Conservation (phyloP, 1,284 basidiomycete genomes). For the Inonotus hispidus region DNA sequence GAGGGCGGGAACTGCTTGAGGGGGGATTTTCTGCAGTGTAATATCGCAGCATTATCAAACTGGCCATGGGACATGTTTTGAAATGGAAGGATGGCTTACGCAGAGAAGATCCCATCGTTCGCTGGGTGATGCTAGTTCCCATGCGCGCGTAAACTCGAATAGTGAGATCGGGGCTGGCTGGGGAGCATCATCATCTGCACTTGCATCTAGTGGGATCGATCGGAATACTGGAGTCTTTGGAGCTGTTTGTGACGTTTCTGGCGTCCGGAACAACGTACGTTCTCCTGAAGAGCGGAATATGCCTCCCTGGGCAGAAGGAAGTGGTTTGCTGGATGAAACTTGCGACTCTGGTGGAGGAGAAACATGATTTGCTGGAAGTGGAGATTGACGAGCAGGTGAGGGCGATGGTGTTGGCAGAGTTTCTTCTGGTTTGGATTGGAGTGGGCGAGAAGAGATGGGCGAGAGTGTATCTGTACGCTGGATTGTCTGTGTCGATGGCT, state of each 20-base stretch:
- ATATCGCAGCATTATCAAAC: too few relatives aligned
- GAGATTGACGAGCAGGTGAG: constrained; percentile 23
- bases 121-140: constrained; percentile 35
- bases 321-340: constrained; percentile 28
- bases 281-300: constrained; percentile 52
- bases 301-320: constrained; percentile 48
- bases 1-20: constrained; percentile 46
- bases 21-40: constrained; percentile 42
- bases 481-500: constrained; percentile 26
- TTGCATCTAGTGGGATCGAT: constrained; percentile 20
- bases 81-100: constrained; percentile 31
- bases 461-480: constrained; percentile 15
- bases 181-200: background rate
- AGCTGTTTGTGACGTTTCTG: constrained; percentile 21
- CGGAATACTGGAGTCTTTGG: constrained; percentile 23
- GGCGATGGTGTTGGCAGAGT: constrained; percentile 2
- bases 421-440: background rate
- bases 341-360: constrained; percentile 4
- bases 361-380: constrained; percentile 10
- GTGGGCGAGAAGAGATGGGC: constrained; percentile 11
- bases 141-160: constrained; percentile 53
- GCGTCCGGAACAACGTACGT: constrained; percentile 36
- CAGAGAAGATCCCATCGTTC: constrained; percentile 49
- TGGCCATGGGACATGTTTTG: too few relatives aligned
- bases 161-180: constrained; percentile 39